A percentile compares a stretch with the other conserved stretches of the same genome.
Conservation (phyloP, 2,329 filamentous ascomycete genomes). For the Phialophora tarda region DNA sequence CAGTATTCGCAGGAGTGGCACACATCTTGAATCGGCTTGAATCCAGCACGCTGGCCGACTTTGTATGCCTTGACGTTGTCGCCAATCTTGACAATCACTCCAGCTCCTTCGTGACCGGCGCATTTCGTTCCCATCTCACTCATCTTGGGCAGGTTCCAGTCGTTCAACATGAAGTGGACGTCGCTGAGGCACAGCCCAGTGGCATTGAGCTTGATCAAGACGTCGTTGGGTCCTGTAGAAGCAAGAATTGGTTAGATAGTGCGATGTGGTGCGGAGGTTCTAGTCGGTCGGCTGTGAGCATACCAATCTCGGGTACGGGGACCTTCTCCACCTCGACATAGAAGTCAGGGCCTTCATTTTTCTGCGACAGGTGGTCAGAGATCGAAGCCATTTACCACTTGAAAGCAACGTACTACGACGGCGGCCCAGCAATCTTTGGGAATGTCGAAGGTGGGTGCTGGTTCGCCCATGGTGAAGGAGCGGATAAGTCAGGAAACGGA, state of each 20-base stretch:
- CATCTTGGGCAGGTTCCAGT: conserved; percentile 58
- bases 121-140: conserved; percentile 52
- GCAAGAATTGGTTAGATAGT: background rate
- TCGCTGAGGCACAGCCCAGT: conserved; percentile 65
- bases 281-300: background rate
- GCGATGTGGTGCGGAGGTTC: background rate
- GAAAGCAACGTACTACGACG: conserved; percentile 33
- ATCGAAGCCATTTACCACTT: background rate
- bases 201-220: conserved; percentile 62
- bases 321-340: conserved; percentile 39
- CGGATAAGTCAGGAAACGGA: background rate
- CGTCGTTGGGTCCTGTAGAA: conserved; percentile 57
- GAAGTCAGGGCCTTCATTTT: conserved; percentile 40
- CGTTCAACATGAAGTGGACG: conserved; percentile 63
- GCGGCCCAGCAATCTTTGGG: conserved; percentile 38
- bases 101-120: conserved; percentile 63
- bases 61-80: conserved; percentile 59
- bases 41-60: conserved; percentile 60
- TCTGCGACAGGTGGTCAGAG: conserved; percentile 22
- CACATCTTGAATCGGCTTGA: conserved; percentile 59
- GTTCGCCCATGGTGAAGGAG: conserved; percentile 28
- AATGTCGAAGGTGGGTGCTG: conserved; percentile 39
- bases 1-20: conserved; percentile 60
- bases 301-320: conserved; percentile 39
- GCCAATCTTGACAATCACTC: conserved; percentile 63